Base-by-base conservation (phyloP, 495 filamentous ascomycete species). In the Delitschia confertaspora region DNA sequence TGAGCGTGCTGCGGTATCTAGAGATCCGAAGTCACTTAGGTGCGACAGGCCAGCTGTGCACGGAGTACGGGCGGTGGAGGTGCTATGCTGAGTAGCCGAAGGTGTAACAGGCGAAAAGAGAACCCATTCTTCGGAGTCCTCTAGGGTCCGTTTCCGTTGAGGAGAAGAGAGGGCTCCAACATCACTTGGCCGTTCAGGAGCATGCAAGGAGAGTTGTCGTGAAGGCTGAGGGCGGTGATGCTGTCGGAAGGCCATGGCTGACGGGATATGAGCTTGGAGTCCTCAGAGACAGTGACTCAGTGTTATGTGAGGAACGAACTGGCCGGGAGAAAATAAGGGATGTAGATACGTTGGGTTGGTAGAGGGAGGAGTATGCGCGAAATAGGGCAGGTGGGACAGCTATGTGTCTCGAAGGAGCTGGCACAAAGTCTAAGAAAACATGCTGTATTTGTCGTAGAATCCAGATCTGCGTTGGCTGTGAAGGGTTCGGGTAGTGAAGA, bases 41-140 rank as follows among this genome's bases (percentile, higher is more conserved):
- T 78, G 80, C 19, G 86, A 88, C 33, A 75, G 72, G 23, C 79
- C 83, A 16, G 76, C 76, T 6, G 87, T 93, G 27, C 69, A 71
- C 29, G 77, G 73, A 37, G 83, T 85, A 44, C 72, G 74, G 25
- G 78, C 78, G 9, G 83, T 80, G 16, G 85, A 87, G 42, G 76
- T 79, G 8, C 82, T 74, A 55, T 81, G 79, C 0, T 80, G 83
- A 33, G 74, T 76, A 18, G 68, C 71, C 5, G 79, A 76, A 26
- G 75, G 67, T 16, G 78, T 76, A 13, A 74, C 69, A 3, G 88
- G 87, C 8, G 86, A 86, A 66, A 98, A 98, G 51, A 98, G 76
- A 32, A 98, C 79, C 93, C 91, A 96, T 77, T 94, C 88, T 59
- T 88, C 79, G 3, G 85, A 76, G 37, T 93, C 83, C 56, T 82